phyloP scores from a whole-genome alignment of 1,139 yeast genomes.

The Suhomyces ambrosiae region DNA sequence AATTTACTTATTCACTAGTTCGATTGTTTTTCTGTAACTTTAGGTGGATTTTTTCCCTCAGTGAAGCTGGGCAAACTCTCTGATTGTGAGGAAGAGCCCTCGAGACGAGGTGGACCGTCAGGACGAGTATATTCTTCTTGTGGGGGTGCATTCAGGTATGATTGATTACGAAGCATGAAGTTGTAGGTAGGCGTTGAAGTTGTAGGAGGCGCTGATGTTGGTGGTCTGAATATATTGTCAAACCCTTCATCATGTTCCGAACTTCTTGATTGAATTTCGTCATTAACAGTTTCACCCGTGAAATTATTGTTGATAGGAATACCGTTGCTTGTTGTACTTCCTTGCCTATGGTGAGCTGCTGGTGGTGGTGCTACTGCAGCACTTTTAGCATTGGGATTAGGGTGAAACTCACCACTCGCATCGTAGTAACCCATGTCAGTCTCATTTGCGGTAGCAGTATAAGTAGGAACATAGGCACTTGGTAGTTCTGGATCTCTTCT shows the following conservation, averaged over 20 bases:
- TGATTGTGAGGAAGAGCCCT: conserved; percentile 14
- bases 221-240: conserved; percentile 10
- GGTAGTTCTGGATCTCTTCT: conserved; percentile 38
- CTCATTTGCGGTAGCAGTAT: conserved; percentile 64
- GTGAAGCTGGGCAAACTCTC: conserved; percentile 19
- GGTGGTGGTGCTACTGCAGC: conserved; percentile 17
- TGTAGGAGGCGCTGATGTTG: conserved; percentile 4
- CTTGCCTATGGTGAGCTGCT: conserved; percentile 18
- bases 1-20: too few species aligned
- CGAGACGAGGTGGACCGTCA: conserved; percentile 13
- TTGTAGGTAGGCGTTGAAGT: conserved; percentile 11
- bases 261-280: conserved; percentile 7
- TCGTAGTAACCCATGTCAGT: conserved; percentile 85
- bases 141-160: not conserved
- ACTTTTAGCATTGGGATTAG: conserved; percentile 31
- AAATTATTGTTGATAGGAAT: conserved; percentile 14
- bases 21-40: conserved; percentile 12
- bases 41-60: conserved; percentile 18
- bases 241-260: conserved; percentile 2
- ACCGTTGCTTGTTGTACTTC: conserved; percentile 14
- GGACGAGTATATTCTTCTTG: conserved; percentile 6
- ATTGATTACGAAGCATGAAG: conserved; percentile 8
- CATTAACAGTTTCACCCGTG: conserved; percentile 10
- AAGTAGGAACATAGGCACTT: conserved; percentile 60
- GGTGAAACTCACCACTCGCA: conserved; percentile 57